A percentile compares a stretch with the other conserved stretches of the same genome.
These are phyloP conservation scores for Rhodomyrtus psidioides DNA, from an alignment of 441 rosid species.

Conservation along the genomic window DNA sequence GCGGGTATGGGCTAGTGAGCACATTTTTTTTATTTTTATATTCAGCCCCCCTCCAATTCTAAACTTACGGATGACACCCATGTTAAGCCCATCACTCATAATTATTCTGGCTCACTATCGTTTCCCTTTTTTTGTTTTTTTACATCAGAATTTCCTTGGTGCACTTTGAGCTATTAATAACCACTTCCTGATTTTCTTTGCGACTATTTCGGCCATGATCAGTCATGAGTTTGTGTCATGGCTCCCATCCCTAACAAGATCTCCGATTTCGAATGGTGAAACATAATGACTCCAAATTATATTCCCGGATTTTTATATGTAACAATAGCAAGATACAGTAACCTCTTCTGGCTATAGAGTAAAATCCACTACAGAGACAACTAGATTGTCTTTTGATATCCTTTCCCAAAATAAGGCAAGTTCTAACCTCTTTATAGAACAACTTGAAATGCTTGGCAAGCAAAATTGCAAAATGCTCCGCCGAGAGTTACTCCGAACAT, in stretches of 20 bases:
- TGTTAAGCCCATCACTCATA: too few relatives aligned
- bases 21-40: too few relatives aligned
- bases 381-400: neutral
- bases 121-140: too few relatives aligned
- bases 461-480: constrained; percentile 71
- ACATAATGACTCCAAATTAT: neutral
- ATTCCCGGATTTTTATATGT: neutral
- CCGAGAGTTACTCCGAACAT: constrained; percentile 56
- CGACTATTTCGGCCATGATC: neutral
- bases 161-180: neutral
- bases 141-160: too few relatives aligned
- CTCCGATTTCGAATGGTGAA: neutral
- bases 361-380: neutral
- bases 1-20: too few relatives aligned
- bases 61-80: too few relatives aligned
- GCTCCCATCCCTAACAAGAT: neutral
- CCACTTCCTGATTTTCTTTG: neutral
- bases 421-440: constrained; percentile 54
- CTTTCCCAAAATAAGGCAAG: neutral
- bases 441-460: constrained; percentile 73
- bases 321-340: neutral
- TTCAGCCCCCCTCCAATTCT: too few relatives aligned
- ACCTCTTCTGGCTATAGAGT: neutral
- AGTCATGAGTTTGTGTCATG: neutral
- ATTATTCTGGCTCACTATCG: too few relatives aligned